A percentile compares a stretch with the other conserved stretches of the same genome.
Conservation (phyloP, 176 grass and related monocot species). For the Zizania latifolia region DNA sequence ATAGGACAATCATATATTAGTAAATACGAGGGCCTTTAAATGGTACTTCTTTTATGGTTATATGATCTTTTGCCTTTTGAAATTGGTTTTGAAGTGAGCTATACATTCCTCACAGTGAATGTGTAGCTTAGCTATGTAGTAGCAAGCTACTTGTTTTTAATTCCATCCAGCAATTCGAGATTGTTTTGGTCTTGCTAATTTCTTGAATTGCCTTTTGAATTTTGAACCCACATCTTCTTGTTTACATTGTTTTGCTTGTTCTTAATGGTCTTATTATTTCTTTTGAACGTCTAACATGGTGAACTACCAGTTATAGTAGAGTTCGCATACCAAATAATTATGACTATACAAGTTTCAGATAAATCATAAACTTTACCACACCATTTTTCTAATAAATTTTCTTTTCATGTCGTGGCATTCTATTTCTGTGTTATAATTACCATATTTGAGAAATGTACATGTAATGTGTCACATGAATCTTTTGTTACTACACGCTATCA, state of each 20-base stretch:
- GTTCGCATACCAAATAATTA: not conserved
- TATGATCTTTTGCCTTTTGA: not conserved
- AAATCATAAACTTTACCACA: not conserved
- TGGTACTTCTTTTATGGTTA: not conserved
- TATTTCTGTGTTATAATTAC: not conserved
- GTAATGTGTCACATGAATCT: not conserved
- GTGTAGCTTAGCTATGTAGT: not conserved
- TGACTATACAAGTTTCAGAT: not conserved
- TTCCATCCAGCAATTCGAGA: not conserved
- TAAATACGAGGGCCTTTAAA: not conserved
- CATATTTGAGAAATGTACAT: not conserved
- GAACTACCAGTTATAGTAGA: not conserved
- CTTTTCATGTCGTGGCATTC: no score
- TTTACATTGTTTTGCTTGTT: not conserved
- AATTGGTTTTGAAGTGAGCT: not conserved
- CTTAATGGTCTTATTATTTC: not conserved
- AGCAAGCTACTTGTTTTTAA: not conserved
- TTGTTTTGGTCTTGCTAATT: not conserved
- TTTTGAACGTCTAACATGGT: not conserved
- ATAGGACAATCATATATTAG: not conserved
- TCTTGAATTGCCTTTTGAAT: not conserved
- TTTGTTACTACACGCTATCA: conserved; percentile 9
- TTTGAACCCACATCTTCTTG: not conserved
- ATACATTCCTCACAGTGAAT: not conserved
- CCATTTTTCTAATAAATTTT: no score